Base-by-base conservation (phyloP, 176 grass and related monocot genomes). In the Triticum turgidum region DNA sequence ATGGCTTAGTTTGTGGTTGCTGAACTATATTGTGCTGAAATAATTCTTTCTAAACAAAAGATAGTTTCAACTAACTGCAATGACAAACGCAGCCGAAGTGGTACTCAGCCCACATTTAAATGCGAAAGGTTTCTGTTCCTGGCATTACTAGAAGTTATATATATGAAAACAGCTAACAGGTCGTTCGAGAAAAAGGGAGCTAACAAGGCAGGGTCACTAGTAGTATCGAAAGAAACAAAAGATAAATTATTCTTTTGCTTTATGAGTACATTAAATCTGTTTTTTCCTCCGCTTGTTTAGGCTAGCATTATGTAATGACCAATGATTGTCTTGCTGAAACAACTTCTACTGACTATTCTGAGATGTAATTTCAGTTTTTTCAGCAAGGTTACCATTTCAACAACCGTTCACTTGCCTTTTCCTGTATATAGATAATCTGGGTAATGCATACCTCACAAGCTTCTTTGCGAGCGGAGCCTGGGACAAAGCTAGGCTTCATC, bases 381-480 rank as follows among this genome's bases (percentile, higher is more conserved):
- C 15, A 17, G 34, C 49, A 20, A 80, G 47, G 87, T 80, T 37
- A 54, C 47, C 15, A 37, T 87, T 21, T 77, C 21, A 78, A 80
- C 20, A 82, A 66, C 3, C 82, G 4, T 44, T 78, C 51, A 70
- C 77, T 87, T 73, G 5, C 17, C 25, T 27, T 33, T 69, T 71
- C 80, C 44, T 75, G 18, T 75, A 21, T 59, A 25, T 82, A 98
- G 96, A 98, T 78, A 98, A 98, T 89, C 88, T 98, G 67, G 96
- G 93, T 80, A 98, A 95, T 95, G 96, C 96, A 87, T 98, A 91
- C 83, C 88, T 98, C 72, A 98, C 93, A 82, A 95, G 91, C 79
- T 98, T 98, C 85, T 98, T 98, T 66, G 85, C 94, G 67, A 90
- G 73, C 81, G 96, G 93, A 66, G 84, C 93, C 11, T 98, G 93